phyloP scores from a whole-genome alignment of 805 yeast species.

The Wickerhamomyces ciferrii region DNA sequence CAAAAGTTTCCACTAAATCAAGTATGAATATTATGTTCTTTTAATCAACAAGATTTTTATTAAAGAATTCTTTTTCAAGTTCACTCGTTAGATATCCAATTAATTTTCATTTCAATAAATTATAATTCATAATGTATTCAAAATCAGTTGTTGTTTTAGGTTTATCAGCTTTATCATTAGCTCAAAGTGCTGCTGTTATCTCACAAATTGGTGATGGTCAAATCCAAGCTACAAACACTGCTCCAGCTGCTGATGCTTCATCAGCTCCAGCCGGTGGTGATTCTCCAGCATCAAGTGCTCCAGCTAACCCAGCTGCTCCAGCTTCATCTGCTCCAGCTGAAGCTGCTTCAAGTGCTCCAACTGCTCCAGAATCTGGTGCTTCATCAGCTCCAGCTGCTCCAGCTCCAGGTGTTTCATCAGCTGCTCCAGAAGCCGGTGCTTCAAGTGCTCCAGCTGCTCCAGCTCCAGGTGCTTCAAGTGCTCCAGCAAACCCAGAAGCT shows the following conservation, averaged over 20 bases:
- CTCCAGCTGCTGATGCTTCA: slow-evolving; percentile 37
- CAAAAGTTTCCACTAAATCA: not conserved
- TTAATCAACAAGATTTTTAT: not conserved
- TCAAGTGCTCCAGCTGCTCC: slow-evolving; percentile 2
- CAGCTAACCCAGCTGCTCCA: slow-evolving; percentile 23
- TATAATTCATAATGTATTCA: slow-evolving; percentile 2
- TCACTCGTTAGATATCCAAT: not conserved
- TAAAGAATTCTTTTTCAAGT: not conserved
- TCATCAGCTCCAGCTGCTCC: slow-evolving; percentile 15
- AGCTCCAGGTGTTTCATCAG: slow-evolving; percentile 17
- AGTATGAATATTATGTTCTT: too few relatives aligned
- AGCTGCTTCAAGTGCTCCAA: slow-evolving; percentile 20
- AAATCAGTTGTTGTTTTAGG: slow-evolving; percentile 9
- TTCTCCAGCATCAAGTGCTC: slow-evolving; percentile 17
- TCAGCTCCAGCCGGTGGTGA: slow-evolving; percentile 18
- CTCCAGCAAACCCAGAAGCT: slow-evolving; percentile 24
- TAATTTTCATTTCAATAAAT: not conserved
- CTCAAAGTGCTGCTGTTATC: slow-evolving; percentile 23
- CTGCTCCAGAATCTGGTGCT: slow-evolving; percentile 27
- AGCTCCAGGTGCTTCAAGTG: slow-evolving; percentile 23
- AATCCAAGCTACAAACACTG: slow-evolving; percentile 20
- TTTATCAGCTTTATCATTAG: slow-evolving; percentile 20
- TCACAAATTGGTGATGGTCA: slow-evolving; percentile 24
- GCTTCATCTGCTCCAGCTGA: slow-evolving; percentile 16
- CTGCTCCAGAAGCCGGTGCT: slow-evolving; percentile 27